Base-by-base conservation (phyloP, 148 eudicot species). In the Limonium bicolor region DNA sequence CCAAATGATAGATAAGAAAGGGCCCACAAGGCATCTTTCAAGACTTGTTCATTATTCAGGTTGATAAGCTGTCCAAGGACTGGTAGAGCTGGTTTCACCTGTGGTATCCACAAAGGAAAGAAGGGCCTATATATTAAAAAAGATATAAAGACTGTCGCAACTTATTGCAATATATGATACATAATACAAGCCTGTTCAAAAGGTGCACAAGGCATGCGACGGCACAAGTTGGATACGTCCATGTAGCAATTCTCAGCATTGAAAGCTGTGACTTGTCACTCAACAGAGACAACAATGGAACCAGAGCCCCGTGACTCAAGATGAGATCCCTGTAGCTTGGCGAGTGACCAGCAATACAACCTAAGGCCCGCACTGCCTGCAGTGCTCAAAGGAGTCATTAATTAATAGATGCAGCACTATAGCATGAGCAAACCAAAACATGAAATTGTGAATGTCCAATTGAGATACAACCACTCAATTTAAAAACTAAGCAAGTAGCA, bases 311-410 rank as follows among this genome's bases (percentile, higher is more conserved):
- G 22, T 68, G 71, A 58, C 90, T 45, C 57, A 87, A 73, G 13
- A 87, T 88, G 63, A 78, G 88, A 67, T 87, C 94, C 58, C 96
- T 71, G 56, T 86, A 82, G 34, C 46, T 71, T 20, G 96, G 96
- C 45, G 96, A 87, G 70, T 87, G 88, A 50, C 94, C 96, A 57
- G 90, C 94, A 59, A 82, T 80, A 69, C 78, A 82, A 22, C 96
- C 94, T 40, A 86, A 64, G 28, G 96, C 96, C 96, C 96, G 82
- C 36, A 82, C 90, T 36, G 96, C 96, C 94, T 87, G 68, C n/a
- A n/a, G n/a, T 87, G 68, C 51, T 63, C 27, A 46, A 25, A 21
- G 54, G 40, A 7, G 47, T 17, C 48, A 14, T 39, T 39, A 27
- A 12, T 20, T 34, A 40, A 18, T 22, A 22, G 7, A 26, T 26